These are phyloP conservation scores for Neolecta irregularis DNA, from an alignment of 1,139 yeast genomes.

Conservation along the genomic window DNA sequence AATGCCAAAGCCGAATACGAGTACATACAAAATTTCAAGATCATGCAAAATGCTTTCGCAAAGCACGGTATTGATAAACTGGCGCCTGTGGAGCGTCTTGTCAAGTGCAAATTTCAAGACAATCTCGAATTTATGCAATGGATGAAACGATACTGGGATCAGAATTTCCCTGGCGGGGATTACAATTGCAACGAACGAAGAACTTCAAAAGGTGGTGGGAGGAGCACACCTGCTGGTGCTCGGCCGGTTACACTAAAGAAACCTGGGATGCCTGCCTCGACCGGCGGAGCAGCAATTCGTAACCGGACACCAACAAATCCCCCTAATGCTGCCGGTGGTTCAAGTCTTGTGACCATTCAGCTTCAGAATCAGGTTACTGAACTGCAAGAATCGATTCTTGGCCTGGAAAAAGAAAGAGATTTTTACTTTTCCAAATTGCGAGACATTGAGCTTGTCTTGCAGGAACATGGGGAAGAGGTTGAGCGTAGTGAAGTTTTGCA, in stretches of 20 bases:
- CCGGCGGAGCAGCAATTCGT: background rate
- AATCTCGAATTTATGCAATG: constrained; percentile 88
- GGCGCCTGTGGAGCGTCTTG: constrained; percentile 65
- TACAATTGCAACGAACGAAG: constrained; percentile 56
- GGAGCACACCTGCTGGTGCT: constrained; percentile 8
- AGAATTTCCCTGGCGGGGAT: constrained; percentile 47
- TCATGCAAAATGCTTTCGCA: constrained; percentile 63
- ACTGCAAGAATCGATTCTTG: constrained; percentile 21
- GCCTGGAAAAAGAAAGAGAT: constrained; percentile 50
- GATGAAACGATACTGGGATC: constrained; percentile 73
- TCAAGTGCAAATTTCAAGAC: constrained; percentile 84
- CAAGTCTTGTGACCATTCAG: constrained; percentile 8
- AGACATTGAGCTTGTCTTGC: constrained; percentile 70
- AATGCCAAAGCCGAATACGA: constrained; percentile 62
- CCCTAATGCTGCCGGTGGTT: constrained; percentile 4
- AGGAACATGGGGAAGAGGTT: constrained; percentile 38
- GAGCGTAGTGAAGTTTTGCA: constrained; percentile 31
- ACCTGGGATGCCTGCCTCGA: too few relatives aligned
- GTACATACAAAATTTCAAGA: constrained; percentile 62
- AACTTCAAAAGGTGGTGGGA: constrained; percentile 22
- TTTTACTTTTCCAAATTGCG: constrained; percentile 81
- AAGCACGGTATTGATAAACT: constrained; percentile 56
- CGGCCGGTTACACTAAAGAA: too few relatives aligned
- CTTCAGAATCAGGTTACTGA: constrained; percentile 17
- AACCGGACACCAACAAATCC: constrained; percentile 6